These are phyloP conservation scores for Trametes sp. DNA, from an alignment of 1,284 basidiomycete genomes.

Conservation along the genomic window DNA sequence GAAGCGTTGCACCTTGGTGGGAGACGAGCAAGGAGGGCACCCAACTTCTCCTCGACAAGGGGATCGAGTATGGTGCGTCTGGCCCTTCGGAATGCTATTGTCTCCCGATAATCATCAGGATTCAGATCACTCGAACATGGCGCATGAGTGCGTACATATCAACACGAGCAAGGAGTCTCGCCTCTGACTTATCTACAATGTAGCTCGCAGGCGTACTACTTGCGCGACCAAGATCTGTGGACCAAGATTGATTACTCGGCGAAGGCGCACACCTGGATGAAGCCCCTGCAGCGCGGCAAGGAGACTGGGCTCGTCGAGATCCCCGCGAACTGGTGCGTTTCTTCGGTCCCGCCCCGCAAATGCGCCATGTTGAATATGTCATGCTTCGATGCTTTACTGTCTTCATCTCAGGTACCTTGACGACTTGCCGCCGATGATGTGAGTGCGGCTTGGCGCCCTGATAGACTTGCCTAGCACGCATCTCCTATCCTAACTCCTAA, in stretches of 20 bases:
- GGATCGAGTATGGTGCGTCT: slow-evolving; percentile 74
- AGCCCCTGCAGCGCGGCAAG: slow-evolving; percentile 70
- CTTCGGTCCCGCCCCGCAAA: neutral
- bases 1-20: slow-evolving; percentile 82
- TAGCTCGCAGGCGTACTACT: slow-evolving; percentile 78
- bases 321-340: slow-evolving; percentile 66
- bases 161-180: too few species aligned
- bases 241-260: slow-evolving; percentile 76
- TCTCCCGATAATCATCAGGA: neutral
- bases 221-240: slow-evolving; percentile 76
- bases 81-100: neutral
- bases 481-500: neutral
- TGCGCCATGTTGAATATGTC: neutral
- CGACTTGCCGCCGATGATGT: slow-evolving; percentile 79
- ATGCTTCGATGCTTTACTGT: neutral
- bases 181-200: neutral
- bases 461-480: neutral
- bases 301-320: slow-evolving; percentile 77
- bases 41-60: slow-evolving; percentile 74
- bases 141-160: slow-evolving; percentile 58
- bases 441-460: slow-evolving; percentile 22
- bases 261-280: slow-evolving; percentile 77
- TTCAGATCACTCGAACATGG: slow-evolving; percentile 73
- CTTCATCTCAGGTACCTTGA: slow-evolving; percentile 58
- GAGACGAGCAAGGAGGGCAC: slow-evolving; percentile 77